Conservation (phyloP, 2,329 filamentous ascomycete genomes). For the Claviceps sp. region DNA sequence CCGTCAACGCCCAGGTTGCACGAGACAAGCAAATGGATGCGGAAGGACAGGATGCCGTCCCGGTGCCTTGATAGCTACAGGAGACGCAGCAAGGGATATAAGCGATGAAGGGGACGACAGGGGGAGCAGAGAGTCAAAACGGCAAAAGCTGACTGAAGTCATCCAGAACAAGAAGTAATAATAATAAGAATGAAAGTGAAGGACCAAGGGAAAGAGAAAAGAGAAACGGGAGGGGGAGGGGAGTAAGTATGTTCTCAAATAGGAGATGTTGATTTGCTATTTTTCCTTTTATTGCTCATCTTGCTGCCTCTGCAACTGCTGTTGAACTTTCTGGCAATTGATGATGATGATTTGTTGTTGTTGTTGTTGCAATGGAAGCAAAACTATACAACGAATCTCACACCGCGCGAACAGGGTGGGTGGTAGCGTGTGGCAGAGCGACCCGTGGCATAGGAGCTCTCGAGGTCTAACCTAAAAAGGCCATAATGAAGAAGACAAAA, state of each 20-base stretch:
- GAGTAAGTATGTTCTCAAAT: neutral
- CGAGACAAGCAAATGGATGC: slow-evolving; percentile 14
- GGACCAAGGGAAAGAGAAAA: neutral
- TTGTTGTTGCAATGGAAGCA: neutral
- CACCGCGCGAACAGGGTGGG: slow-evolving; percentile 1
- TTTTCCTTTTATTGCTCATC: neutral
- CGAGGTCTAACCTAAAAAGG: slow-evolving; percentile 1
- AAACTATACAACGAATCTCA: neutral
- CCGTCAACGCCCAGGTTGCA: slow-evolving; percentile 32
- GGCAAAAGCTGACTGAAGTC: neutral
- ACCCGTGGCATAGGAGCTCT: neutral
- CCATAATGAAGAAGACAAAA: neutral
- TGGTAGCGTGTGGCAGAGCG: slow-evolving; percentile 2
- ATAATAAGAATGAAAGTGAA: neutral
- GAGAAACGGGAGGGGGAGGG: neutral
- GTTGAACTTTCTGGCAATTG: neutral
- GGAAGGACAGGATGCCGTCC: slow-evolving; percentile 4
- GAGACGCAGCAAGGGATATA: neutral
- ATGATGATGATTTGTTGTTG: neutral
- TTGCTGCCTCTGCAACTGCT: neutral
- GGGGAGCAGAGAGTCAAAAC: neutral
- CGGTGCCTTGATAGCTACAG: slow-evolving; percentile 4
- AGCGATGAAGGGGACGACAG: neutral
- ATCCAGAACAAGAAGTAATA: neutral
- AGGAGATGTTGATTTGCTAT: neutral